Percentiles rank a stretch among this genome's conserved stretches.
These are phyloP conservation scores for Aeschynomene evenia DNA, from an alignment of 306 rosid genomes.

Conservation along the genomic window DNA sequence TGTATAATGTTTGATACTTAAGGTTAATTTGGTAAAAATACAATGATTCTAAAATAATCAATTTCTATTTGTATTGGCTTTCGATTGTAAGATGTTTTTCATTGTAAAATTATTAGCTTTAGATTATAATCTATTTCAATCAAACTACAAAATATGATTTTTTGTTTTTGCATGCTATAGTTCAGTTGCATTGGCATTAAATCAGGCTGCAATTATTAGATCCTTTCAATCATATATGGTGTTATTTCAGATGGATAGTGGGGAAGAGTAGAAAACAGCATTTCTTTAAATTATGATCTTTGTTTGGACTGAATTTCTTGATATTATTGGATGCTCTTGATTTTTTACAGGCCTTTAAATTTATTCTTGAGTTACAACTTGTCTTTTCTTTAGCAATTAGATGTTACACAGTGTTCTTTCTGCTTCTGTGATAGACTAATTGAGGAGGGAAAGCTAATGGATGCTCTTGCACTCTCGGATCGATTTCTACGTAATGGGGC, in stretches of 20 bases:
- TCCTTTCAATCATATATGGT: background rate
- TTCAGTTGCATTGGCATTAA: background rate
- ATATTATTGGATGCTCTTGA: background rate
- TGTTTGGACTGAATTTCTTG: background rate
- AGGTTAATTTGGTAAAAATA: too few relatives aligned
- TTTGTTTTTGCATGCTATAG: too few relatives aligned
- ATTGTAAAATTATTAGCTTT: too few relatives aligned
- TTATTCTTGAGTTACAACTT: background rate
- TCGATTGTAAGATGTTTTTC: too few relatives aligned
- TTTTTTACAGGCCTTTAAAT: background rate
- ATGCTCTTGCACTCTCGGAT: conserved; percentile 97
- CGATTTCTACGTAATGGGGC: conserved; percentile 98
- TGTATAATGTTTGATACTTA: too few relatives aligned
- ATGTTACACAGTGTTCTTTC: conserved; percentile 18
- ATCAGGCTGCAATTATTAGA: background rate
- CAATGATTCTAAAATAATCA: too few relatives aligned
- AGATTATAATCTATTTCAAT: too few relatives aligned
- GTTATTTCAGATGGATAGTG: conserved; percentile 16
- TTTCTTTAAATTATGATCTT: background rate
- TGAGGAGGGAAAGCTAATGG: conserved; percentile 87
- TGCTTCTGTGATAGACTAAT: conserved; percentile 54
- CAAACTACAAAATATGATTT: too few relatives aligned
- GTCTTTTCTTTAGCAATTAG: conserved; percentile 25
- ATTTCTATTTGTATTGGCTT: too few relatives aligned
- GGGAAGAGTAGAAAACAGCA: background rate